Evolutionary conservation across 1,139 yeast genomes (phyloP).

Genomic region (Lodderomyces parapsilosis): DNA sequence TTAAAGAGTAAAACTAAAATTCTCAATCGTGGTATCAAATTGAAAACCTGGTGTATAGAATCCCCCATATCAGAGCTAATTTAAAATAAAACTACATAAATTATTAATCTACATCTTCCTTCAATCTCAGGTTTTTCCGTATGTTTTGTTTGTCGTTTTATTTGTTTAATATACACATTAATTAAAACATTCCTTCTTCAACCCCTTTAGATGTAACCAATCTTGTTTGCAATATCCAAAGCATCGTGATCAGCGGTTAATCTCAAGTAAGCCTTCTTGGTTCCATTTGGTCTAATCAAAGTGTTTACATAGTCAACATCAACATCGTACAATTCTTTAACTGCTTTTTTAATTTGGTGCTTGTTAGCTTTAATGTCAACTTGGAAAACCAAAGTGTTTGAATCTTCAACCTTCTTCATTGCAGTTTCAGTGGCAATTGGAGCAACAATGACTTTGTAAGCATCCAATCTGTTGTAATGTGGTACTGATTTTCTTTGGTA

Average conservation of each 20-base stretch:
- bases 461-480: slow-evolving; percentile 95
- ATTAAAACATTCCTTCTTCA: background rate
- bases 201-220: slow-evolving; percentile 93
- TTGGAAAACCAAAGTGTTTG: slow-evolving; percentile 98
- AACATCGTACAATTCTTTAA: slow-evolving; percentile 96
- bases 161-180: slow-evolving; percentile 1
- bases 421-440: slow-evolving; percentile 99
- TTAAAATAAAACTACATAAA: slow-evolving; percentile 14
- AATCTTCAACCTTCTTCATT: slow-evolving; percentile 99
- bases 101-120: background rate
- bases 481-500: slow-evolving; percentile 96
- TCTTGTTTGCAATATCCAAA: slow-evolving; percentile 99
- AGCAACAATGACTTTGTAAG: slow-evolving; percentile 90
- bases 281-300: slow-evolving; percentile 97
- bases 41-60: background rate
- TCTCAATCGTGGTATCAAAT: background rate
- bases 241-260: slow-evolving; percentile 99
- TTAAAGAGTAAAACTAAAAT: background rate
- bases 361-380: slow-evolving; percentile 97
- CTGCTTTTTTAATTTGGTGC: slow-evolving; percentile 97
- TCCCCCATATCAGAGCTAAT: slow-evolving; percentile 16
- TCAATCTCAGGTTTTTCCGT: too few relatives aligned
- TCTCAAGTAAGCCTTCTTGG: slow-evolving; percentile 99
- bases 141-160: slow-evolving; percentile 2
- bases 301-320: slow-evolving; percentile 95